phyloP scores from a whole-genome alignment of 2,329 filamentous ascomycete species.

The Eutypella sp. region DNA sequence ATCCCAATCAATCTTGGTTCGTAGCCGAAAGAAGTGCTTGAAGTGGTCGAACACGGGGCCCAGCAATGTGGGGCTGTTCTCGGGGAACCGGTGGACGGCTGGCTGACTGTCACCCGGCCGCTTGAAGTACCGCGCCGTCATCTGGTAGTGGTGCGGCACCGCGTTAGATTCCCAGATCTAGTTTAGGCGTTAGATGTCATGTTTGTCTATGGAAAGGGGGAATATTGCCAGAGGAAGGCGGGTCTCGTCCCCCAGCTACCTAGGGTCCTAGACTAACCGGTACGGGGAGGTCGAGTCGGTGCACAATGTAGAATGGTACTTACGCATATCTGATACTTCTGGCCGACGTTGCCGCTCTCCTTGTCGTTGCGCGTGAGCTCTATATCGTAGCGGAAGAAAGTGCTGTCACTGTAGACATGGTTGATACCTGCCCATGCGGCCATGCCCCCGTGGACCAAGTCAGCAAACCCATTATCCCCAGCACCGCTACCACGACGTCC shows the following conservation, averaged over 20 bases:
- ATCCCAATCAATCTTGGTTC: slow-evolving; percentile 57
- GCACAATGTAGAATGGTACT: slow-evolving; percentile 21
- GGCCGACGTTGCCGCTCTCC: slow-evolving; percentile 40
- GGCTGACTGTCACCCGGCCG: slow-evolving; percentile 32
- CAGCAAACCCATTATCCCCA: too few species aligned
- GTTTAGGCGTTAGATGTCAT: not conserved
- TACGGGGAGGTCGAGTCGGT: not conserved
- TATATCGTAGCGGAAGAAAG: slow-evolving; percentile 60
- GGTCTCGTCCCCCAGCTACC: too few species aligned
- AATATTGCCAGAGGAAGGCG: too few species aligned
- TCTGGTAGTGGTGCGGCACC: slow-evolving; percentile 55
- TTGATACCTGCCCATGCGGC: slow-evolving; percentile 49
- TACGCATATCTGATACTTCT: slow-evolving; percentile 58
- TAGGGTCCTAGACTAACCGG: not conserved
- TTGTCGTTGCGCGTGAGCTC: slow-evolving; percentile 50
- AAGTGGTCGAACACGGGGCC: slow-evolving; percentile 45
- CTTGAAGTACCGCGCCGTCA: slow-evolving; percentile 47
- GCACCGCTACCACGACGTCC: too few species aligned
- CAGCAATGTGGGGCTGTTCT: slow-evolving; percentile 34
- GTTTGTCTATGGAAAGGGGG: too few species aligned
- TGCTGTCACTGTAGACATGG: slow-evolving; percentile 59
- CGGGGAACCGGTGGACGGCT: slow-evolving; percentile 32
- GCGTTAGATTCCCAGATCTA: slow-evolving; percentile 65
- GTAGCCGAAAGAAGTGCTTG: slow-evolving; percentile 50
- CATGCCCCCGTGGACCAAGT: too few species aligned